Base-by-base conservation (phyloP, 2,329 filamentous ascomycete species). In the Dryadomyces sulphureus region DNA sequence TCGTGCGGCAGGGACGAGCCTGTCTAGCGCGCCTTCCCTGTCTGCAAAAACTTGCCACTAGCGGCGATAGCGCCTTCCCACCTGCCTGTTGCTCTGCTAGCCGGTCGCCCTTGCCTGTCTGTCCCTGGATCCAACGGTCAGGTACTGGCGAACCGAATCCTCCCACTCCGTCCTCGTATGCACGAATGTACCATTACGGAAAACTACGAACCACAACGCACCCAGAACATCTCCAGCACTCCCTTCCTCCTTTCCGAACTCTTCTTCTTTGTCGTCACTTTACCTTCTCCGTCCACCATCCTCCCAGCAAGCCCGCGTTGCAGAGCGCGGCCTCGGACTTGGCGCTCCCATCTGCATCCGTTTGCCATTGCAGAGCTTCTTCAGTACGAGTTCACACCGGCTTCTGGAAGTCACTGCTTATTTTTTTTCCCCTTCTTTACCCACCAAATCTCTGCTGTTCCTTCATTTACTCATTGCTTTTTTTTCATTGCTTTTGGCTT, bases 231-330 rank as follows among this genome's bases (percentile, higher is more conserved):
- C n/a, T n/a, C n/a, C n/a, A n/a, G n/a, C n/a, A n/a, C n/a, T n/a
- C n/a, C n/a, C 20, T 38, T 27, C 19, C 22, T 34, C 11, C 40
- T 21, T 22, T 27, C 19, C 21, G 21, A 19, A 27, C 25, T 35
- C 20, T 30, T 22, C 39, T 30, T 19, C 20, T 24, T 24, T 30
- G 12, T 38, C 12, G 21, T n/a, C 11, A 5, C 38, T 39, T 7
- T 4, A 3, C 19, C n/a, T n/a, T 25, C 21, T 40, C 7, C 21
- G 38, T 14, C 16, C 21, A 19, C 11, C 9, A n/a, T 24, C 32
- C n/a, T 44, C 21, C 39, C 32, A 38, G 21, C 38, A 38, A 45
- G 32, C 22, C 45, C 45, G 48, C 39, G 27, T 46, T 32, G 34
- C 25, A 41, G 32, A 34, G 32, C 45, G 38, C 45, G 48, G 45